Base-by-base conservation (phyloP, 2,329 filamentous ascomycete species). In the Fusarium beomiforme region DNA sequence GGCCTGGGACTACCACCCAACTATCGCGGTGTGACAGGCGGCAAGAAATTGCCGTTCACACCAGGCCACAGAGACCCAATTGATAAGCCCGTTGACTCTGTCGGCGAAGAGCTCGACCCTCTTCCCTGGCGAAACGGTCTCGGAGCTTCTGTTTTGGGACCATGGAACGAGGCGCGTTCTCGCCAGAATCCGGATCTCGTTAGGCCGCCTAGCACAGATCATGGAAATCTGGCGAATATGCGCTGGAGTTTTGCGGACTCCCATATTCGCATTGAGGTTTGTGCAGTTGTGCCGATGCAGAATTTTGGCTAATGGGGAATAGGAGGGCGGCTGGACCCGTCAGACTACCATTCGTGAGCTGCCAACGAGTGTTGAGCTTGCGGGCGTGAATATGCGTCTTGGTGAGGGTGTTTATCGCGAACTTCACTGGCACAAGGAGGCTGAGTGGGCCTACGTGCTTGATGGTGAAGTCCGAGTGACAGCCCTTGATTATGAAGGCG, bases 391-490 rank as follows among this genome's bases (percentile, higher is more conserved):
- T 78, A 94, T 94, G 92, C 88, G 92, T 14, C 87, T 94, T 5
- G 91, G 91, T 41, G 82, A 88, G 69, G 91, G 91, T 37, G 92
- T 91, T 34, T 93, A 93, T 73, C 90, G 92, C 31, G 92, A 94
- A 78, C 84, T 94, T 12, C 92, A 94, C 77, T 94, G 92, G 92
- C 92, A 94, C 83, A 93, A 92, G 74, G 90, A 93, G 78, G 91
- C 91, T 39, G 92, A 94, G 77, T 94, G 92, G 92, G 91, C 90
- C 1, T 93, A 92, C 69, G 89, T 94, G 5, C 86, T 94, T 1
- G 88, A 91, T 61, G 92, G 92, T 54, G 85, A 87, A 64, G 91
- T 92, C 23, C 89, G 92, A 57, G 87, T 94, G 54, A 93, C 91
- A 0, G 92, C 90, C 2, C 85, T 94, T 21, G 91, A 94, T 79